Conservation (phyloP, 2,329 filamentous ascomycete genomes). For the Venturia nashicola region DNA sequence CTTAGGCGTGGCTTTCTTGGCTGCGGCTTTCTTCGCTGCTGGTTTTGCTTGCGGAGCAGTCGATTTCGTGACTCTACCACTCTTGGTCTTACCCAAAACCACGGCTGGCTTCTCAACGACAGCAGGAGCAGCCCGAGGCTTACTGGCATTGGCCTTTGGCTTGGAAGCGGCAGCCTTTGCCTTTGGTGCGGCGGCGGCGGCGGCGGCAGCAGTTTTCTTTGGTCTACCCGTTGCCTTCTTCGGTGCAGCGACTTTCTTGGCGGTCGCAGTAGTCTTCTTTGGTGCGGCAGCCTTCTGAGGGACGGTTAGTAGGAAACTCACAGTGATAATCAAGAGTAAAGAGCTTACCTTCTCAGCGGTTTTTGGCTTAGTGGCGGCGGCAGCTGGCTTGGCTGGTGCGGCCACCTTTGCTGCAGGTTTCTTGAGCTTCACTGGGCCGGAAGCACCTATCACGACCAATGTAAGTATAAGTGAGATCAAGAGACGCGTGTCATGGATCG, state of each 20-base stretch:
- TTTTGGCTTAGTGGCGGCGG: conserved; percentile 14
- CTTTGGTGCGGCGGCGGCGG: conserved; percentile 17
- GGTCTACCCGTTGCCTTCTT: conserved; percentile 27
- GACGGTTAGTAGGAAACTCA: neutral
- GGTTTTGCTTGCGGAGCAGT: conserved; percentile 21
- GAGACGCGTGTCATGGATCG: neutral
- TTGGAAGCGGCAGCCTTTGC: conserved; percentile 16
- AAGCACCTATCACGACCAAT: conserved; percentile 46
- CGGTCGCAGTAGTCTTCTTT: conserved; percentile 6
- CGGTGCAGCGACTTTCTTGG: conserved; percentile 19
- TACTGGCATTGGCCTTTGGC: conserved; percentile 34
- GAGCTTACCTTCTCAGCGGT: conserved; percentile 20
- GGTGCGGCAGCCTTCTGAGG: conserved; percentile 14
- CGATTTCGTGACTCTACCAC: conserved; percentile 69
- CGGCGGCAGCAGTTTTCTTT: conserved; percentile 17
- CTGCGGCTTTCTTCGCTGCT: conserved; percentile 2
- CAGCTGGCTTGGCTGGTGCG: conserved; percentile 15
- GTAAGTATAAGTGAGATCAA: conserved; percentile 11
- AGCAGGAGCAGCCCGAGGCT: conserved; percentile 43
- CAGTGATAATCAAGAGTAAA: neutral
- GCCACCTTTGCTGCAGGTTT: conserved; percentile 50
- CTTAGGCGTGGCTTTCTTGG: conserved; percentile 9
- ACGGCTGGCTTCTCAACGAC: conserved; percentile 55
- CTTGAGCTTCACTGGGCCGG: conserved; percentile 82
- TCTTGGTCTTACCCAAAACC: conserved; percentile 70